Percentiles rank a stretch among this genome's conserved stretches.
phyloP scores from a whole-genome alignment of 768 basidiomycete species.

The Tylopilus intermedius region DNA sequence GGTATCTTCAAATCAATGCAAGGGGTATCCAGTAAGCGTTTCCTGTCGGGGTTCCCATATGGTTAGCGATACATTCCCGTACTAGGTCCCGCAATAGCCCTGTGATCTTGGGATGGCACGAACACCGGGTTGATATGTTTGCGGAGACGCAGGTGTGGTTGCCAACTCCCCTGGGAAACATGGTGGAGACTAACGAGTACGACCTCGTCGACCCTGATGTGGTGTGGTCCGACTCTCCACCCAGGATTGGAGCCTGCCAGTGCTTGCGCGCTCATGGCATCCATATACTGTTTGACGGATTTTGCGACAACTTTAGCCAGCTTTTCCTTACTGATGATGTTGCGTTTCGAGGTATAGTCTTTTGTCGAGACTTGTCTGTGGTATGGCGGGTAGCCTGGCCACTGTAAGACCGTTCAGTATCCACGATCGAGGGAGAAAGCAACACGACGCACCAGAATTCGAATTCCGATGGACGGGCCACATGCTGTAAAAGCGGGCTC shows the following conservation, averaged over 20 bases:
- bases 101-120: background rate
- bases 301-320: slow-evolving; percentile 69
- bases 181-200: slow-evolving; percentile 72
- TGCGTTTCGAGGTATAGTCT: slow-evolving; percentile 63
- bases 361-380: slow-evolving; percentile 67
- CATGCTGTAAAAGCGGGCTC: slow-evolving; percentile 59
- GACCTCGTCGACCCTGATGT: slow-evolving; percentile 10
- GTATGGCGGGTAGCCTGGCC: slow-evolving; percentile 72
- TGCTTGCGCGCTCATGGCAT: background rate
- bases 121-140: background rate
- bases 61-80: background rate
- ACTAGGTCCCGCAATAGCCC: background rate
- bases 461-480: slow-evolving; percentile 68
- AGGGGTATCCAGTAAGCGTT: background rate
- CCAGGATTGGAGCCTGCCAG: background rate
- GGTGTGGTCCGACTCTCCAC: slow-evolving; percentile 15
- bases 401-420: slow-evolving; percentile 36
- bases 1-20: too few species aligned
- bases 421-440: background rate
- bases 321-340: slow-evolving; percentile 63
- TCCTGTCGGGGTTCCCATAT: background rate
- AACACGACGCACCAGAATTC: slow-evolving; percentile 47
- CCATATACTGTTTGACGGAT: slow-evolving; percentile 36
- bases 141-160: slow-evolving; percentile 59
- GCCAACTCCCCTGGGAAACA: slow-evolving; percentile 76